These are phyloP conservation scores for Sclerotinia glacialis DNA, from an alignment of 2,329 filamentous ascomycete genomes.

Conservation along the genomic window DNA sequence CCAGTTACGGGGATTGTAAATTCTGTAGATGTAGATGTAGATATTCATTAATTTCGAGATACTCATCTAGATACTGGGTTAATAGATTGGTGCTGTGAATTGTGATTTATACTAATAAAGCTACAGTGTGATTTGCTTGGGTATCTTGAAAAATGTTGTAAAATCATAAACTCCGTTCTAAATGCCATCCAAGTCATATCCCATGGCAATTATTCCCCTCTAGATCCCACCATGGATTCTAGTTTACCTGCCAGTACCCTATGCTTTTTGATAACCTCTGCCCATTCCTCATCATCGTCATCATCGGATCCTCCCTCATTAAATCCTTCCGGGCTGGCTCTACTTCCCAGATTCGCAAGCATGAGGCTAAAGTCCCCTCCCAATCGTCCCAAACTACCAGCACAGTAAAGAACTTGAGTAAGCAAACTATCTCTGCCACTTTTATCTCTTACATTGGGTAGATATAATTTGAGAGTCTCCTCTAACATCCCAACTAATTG, in stretches of 20 bases:
- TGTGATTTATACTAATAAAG: neutral
- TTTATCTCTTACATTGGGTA: conserved; percentile 78
- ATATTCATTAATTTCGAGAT: neutral
- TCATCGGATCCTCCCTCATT: conserved; percentile 45
- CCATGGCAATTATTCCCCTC: conserved; percentile 24
- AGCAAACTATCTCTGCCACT: conserved; percentile 80
- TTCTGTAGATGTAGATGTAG: neutral
- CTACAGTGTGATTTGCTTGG: conserved; percentile 1
- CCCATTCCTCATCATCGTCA: conserved; percentile 65
- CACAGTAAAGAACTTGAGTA: conserved; percentile 91
- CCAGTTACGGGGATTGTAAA: neutral
- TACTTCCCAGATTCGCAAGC: conserved; percentile 57
- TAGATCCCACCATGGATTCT: conserved; percentile 60
- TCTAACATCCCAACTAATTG: conserved; percentile 79
- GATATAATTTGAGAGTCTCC: conserved; percentile 70
- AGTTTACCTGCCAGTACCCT: conserved; percentile 76
- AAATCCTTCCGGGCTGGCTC: conserved; percentile 38
- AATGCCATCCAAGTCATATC: neutral
- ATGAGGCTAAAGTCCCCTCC: conserved; percentile 93
- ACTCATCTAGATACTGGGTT: neutral
- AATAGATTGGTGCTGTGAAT: neutral
- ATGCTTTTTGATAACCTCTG: conserved; percentile 84
- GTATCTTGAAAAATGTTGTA: conserved; percentile 10
- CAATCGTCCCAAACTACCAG: conserved; percentile 81
- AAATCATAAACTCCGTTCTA: neutral